phyloP scores from a whole-genome alignment of 176 grass and related monocot species.

The Tillandsia leiboldiana region DNA sequence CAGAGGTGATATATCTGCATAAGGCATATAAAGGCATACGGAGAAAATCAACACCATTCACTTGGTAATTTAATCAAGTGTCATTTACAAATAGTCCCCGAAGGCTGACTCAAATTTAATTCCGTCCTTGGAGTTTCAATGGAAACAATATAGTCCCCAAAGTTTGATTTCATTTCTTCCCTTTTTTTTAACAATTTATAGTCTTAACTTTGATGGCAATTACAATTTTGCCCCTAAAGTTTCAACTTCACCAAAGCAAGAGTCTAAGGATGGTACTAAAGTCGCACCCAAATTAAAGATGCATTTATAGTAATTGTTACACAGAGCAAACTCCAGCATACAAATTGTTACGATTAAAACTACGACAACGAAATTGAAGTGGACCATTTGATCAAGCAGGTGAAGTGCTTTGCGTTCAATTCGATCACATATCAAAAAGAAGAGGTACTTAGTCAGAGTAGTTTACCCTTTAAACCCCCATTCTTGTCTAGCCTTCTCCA shows the following conservation, averaged over 20 bases:
- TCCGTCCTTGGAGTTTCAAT: neutral
- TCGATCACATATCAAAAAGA: conserved; percentile 1
- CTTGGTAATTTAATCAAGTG: too few relatives aligned
- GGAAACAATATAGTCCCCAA: too few relatives aligned
- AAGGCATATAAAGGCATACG: conserved; percentile 14
- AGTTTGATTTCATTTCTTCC: too few relatives aligned
- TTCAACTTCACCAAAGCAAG: neutral
- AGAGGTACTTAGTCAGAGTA: conserved; percentile 8
- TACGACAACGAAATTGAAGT: neutral
- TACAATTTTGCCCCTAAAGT: neutral
- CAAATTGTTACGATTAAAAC: neutral
- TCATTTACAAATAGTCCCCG: neutral
- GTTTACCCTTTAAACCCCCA: conserved; percentile 89
- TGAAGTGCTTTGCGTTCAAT: too few relatives aligned
- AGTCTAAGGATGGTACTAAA: too few relatives aligned
- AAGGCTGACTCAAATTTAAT: neutral
- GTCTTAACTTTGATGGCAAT: neutral
- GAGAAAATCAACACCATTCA: neutral
- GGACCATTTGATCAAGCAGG: neutral
- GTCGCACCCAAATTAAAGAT: too few relatives aligned
- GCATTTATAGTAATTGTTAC: too few relatives aligned
- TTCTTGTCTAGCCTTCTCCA: conserved; percentile 63
- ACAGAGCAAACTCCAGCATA: neutral
- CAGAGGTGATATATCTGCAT: conserved; percentile 73
- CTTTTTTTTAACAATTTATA: too few relatives aligned